Percentiles rank a stretch among this genome's conserved stretches.
Conservation (phyloP, 768 basidiomycete species). For the Polyporus arcularius region DNA sequence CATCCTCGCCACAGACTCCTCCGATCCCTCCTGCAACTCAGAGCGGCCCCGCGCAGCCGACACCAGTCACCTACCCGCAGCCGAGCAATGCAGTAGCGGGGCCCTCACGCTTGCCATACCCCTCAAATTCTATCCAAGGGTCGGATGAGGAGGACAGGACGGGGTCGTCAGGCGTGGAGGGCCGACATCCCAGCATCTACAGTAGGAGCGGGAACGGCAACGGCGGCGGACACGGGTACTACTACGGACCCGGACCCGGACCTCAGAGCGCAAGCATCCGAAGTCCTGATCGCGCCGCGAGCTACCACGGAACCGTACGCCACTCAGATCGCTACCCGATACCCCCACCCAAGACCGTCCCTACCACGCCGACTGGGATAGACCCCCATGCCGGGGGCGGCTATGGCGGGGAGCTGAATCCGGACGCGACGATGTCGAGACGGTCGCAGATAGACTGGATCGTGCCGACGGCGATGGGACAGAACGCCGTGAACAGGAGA, state of each 20-base stretch:
- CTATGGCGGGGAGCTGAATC: background rate
- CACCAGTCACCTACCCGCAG: background rate
- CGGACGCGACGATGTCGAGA: constrained; percentile 1
- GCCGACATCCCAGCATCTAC: background rate
- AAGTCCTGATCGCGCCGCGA: constrained; percentile 7
- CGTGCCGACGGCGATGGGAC: background rate
- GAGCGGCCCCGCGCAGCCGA: constrained; percentile 2
- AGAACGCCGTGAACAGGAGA: background rate
- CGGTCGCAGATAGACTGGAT: constrained; percentile 16
- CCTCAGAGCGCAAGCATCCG: constrained; percentile 2
- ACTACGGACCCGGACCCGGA: background rate
- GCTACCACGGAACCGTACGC: constrained; percentile 4
- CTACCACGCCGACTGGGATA: background rate
- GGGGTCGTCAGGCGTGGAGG: background rate
- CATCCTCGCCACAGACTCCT: background rate
- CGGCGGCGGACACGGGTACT: background rate
- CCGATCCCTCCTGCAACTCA: background rate
- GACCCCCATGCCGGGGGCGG: background rate
- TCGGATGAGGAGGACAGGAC: background rate
- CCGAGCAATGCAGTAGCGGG: background rate
- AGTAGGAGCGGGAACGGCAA: background rate
- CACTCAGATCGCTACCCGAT: background rate
- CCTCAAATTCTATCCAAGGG: background rate
- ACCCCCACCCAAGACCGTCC: background rate
- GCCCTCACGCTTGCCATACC: background rate